Base-by-base conservation (phyloP, 257 asterid species). In the Solanum piurae region DNA sequence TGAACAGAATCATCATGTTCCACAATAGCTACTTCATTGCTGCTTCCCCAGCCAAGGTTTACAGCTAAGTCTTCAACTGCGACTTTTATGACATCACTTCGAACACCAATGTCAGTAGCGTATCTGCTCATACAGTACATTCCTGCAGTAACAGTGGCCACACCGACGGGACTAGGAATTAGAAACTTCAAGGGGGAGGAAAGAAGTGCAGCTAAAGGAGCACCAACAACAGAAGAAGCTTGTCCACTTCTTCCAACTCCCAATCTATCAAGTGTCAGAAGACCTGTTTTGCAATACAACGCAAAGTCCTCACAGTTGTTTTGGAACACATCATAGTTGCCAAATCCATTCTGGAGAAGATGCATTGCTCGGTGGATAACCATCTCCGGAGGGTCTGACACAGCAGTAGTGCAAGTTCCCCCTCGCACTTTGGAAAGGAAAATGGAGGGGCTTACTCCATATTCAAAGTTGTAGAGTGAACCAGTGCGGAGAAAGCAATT, bases 281-380 rank as follows among this genome's bases (percentile, higher is more conserved):
- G 98, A 6, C 99, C 99, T 0, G 99, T 97, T 86, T 95, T 97
- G 94, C 98, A 97, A 75, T 97, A 97, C 66, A 97, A n/a, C 9
- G 99, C 94, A 42, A 97, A 97, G 87, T 97, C 98, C 94, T 97
- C 98, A 12, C 99, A 97, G 91, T 97, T 97, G 92, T 95, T 97
- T 29, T 95, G 98, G 52, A 95, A 95, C 18, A 95, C 94, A 5
- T 97, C 94, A 69, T 95, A 95, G 90, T 93, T 95, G 29, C 99
- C 98, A 75, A 93, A 95, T 31, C 99, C 98, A 12, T 95, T 93
- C 71, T 94, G 96, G 60, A 97, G 92, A 12, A 97, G 95, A 83
- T 93, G 84, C 98, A 95, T 95, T 66, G 98, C 98, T n/a, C 99
- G 94, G 75, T 93, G 97, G 87, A 95, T 87, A 49, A 94, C 98